A percentile compares a stretch with the other conserved stretches of the same genome.
Evolutionary conservation across 106 monocot species (phyloP).

Genomic region (Ottelia alismoides): DNA sequence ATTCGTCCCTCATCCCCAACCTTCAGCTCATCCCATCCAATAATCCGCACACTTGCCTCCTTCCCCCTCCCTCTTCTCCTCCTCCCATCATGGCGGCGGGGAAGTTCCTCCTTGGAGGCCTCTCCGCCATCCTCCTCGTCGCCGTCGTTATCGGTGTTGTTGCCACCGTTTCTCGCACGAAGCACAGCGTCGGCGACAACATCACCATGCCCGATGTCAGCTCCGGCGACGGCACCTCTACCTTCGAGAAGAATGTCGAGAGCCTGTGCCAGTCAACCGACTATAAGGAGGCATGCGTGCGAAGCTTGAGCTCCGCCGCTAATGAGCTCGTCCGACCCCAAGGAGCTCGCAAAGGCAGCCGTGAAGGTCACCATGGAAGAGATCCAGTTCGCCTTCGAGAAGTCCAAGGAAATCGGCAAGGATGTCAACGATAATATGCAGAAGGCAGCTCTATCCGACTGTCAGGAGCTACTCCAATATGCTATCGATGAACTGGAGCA

Average conservation of each 20-base stretch:
- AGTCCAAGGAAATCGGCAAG: background rate
- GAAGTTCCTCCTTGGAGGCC: background rate
- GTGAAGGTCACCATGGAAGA: constrained; percentile 4
- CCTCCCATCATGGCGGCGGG: constrained; percentile 1
- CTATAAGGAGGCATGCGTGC: constrained; percentile 4
- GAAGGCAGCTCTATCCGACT: constrained; percentile 21
- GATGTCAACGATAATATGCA: constrained; percentile 2
- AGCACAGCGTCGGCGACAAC: constrained; percentile 1
- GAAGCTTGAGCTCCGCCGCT: background rate
- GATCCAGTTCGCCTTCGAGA: background rate
- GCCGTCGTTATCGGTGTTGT: constrained; percentile 5
- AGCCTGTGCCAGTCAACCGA: constrained; percentile 2
- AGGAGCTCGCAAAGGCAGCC: constrained; percentile 4
- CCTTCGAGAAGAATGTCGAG: background rate
- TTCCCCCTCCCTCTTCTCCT: background rate
- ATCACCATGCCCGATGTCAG: background rate
- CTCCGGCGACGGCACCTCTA: background rate
- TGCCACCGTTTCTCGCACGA: background rate
- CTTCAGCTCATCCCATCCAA: too few species aligned
- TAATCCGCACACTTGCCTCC: too few species aligned
- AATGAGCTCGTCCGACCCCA: background rate
- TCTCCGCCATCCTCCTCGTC: background rate
- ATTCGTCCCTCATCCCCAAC: too few species aligned
- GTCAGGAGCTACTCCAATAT: constrained; percentile 26
- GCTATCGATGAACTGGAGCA: constrained; percentile 13